Evolutionary conservation across 2,329 filamentous ascomycete species (phyloP).

Genomic region (Pestalotiopsis sp.): DNA sequence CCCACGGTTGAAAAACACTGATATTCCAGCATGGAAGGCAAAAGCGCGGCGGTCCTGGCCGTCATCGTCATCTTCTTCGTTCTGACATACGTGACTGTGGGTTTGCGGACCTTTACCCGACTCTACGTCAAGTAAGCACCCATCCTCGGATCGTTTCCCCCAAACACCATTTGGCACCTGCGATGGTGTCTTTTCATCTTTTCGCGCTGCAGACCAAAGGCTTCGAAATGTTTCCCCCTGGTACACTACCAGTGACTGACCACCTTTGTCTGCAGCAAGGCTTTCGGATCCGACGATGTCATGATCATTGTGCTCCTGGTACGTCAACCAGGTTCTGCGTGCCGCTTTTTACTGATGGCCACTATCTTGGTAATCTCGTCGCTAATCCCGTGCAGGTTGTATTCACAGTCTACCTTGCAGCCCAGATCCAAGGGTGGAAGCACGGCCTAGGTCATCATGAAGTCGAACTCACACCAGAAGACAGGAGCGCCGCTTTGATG

Average conservation of each 20-base stretch:
- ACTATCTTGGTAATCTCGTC: background rate
- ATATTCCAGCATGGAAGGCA: background rate
- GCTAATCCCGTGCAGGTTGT: background rate
- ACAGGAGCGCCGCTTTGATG: conserved; percentile 4
- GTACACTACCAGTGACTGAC: background rate
- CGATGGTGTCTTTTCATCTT: no score
- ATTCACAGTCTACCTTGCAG: conserved; percentile 6
- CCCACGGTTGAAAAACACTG: background rate
- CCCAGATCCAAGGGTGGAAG: conserved; percentile 7
- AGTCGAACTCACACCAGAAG: background rate
- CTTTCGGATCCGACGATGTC: conserved; percentile 7
- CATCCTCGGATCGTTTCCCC: background rate
- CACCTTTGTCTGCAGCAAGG: background rate
- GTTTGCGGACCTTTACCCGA: background rate
- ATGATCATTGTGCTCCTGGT: background rate
- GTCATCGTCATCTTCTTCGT: conserved; percentile 3
- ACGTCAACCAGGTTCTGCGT: background rate
- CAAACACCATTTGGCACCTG: no score
- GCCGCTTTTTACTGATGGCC: background rate
- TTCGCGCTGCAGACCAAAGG: no score
- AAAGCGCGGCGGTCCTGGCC: conserved; percentile 3
- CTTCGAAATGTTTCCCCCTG: no score
- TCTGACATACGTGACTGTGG: conserved; percentile 2
- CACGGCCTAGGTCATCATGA: conserved; percentile 10
- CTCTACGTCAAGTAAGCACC: background rate